Conservation (phyloP, 805 yeast genomes). For the Barnettozyma siamensis region DNA sequence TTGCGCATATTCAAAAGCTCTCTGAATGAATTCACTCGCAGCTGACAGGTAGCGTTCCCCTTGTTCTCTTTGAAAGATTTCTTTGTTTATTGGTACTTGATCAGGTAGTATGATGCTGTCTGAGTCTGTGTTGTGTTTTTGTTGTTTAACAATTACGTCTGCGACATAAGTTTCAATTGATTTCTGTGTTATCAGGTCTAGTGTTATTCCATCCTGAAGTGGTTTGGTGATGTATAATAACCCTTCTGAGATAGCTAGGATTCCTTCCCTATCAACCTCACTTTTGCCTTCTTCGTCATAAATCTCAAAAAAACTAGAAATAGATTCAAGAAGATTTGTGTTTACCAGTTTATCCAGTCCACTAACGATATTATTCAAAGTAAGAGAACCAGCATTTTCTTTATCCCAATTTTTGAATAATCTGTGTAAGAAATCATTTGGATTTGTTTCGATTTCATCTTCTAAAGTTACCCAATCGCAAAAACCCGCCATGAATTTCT, state of each 20-base stretch:
- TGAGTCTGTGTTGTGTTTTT: conserved; percentile 16
- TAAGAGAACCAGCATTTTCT: conserved; percentile 46
- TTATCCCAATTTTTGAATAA: conserved; percentile 70
- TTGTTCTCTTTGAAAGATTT: conserved; percentile 55
- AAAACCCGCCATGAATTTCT: conserved; percentile 67
- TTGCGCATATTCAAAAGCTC: conserved; percentile 87
- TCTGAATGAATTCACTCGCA: conserved; percentile 77
- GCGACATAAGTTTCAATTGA: conserved; percentile 66
- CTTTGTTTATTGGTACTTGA: conserved; percentile 58
- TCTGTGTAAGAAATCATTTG: conserved; percentile 48
- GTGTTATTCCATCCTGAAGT: conserved; percentile 65
- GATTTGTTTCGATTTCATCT: conserved; percentile 32
- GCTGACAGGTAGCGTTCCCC: conserved; percentile 80
- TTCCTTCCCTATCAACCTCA: conserved; percentile 68
- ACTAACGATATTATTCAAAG: conserved; percentile 60
- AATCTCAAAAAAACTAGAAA: conserved; percentile 72
- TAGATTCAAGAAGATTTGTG: conserved; percentile 68
- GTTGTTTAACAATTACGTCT: conserved; percentile 42
- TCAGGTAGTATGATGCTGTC: conserved; percentile 47
- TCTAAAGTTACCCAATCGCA: conserved; percentile 65
- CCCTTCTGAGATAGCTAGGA: conserved; percentile 83
- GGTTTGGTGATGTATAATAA: conserved; percentile 76
- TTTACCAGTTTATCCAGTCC: conserved; percentile 71
- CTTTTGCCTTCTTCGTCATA: conserved; percentile 61
- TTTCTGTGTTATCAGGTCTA: conserved; percentile 59